Conservation (phyloP, 305 asterid species). For the Petunia hybrid region DNA sequence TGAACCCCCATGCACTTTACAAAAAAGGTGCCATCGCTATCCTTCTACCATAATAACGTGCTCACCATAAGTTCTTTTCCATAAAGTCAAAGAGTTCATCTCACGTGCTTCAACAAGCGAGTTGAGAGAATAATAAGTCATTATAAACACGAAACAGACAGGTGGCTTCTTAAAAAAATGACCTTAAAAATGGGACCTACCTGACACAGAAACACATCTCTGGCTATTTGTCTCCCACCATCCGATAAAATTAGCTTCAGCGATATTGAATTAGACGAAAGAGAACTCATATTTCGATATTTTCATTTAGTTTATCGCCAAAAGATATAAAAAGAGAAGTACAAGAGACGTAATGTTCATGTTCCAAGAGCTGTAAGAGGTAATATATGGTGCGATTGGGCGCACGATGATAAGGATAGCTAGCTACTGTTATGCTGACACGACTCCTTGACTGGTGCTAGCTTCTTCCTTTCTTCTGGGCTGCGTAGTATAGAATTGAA, state of each 20-base stretch:
- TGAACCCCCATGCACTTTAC: too few relatives aligned
- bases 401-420: neutral
- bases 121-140: neutral
- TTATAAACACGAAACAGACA: neutral
- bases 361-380: neutral
- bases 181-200: neutral
- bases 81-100: neutral
- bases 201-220: neutral
- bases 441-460: neutral
- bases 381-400: neutral
- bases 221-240: neutral
- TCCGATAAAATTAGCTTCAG: neutral
- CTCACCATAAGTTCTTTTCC: conserved; percentile 25
- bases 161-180: neutral
- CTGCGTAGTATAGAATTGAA: neutral
- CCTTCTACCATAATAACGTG: neutral
- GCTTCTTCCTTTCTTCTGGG: neutral
- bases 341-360: neutral
- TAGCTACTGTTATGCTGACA: neutral
- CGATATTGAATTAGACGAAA: neutral
- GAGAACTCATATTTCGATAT: neutral
- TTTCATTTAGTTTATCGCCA: neutral
- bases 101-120: neutral
- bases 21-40: neutral
- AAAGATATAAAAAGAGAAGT: neutral